Base-by-base conservation (phyloP, 23 red algal species). In the Agarophyton chilense region DNA sequence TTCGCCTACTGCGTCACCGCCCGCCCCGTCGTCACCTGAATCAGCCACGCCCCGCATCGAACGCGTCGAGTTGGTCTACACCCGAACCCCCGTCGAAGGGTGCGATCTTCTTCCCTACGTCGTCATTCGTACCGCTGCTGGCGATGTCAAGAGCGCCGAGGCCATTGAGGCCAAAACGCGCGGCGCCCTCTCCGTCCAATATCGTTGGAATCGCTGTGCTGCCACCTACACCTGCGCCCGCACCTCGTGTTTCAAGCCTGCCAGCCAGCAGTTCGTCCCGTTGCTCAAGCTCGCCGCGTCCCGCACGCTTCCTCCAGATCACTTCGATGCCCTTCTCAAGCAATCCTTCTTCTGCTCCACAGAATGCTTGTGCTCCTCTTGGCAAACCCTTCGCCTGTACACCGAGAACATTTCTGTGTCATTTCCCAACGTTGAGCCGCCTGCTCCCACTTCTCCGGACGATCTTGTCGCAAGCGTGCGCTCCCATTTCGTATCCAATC, bases 41-140 rank as follows among this genome's bases (percentile, higher is more conserved):
- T 51, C 62, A 28, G 58, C 58, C 40, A 79, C 67, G 10, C 88
- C 88, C 17, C 88, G 63, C 17, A 62, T 91, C 46, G 40, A 91
- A 49, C 92, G 93, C 41, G 83, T 95, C 14, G 92, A 93, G 65
- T 92, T 98, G 57, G 62, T 95, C 21, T 91, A 95, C 66, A 98
- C 96, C 4, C 68, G 57, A 43, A 93, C 90, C 35, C 96, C 96
- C 58, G 96, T 98, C 12, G 96, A 95, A 31, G 87, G 86, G 21
- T 98, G 96, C 81, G 96, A 95, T 82, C 78, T 98, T 55, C 57
- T 94, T 26, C 96, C 96, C 43, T 98, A 93, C 76, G 92, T 95
- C 35, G 86, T 98, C 49, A 68, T 98, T 21, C 79, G 79, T 40
- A 83, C 83, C 33, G 42, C 84, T 40, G 78, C 89, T 10, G 92